Conservation (phyloP, 768 basidiomycete genomes). For the Agrocybe pediades region DNA sequence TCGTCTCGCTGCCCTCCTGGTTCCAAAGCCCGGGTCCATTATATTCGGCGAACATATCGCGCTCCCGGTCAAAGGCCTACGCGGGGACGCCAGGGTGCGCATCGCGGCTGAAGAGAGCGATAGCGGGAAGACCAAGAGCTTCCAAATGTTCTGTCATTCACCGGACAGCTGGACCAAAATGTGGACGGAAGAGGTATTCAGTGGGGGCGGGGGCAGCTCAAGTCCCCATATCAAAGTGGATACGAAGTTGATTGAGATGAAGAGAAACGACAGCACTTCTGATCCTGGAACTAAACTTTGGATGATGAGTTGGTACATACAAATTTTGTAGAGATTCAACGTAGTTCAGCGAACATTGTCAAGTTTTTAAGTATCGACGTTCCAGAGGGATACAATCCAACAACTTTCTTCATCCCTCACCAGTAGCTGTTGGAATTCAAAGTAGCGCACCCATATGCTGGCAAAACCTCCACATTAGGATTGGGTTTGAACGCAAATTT, state of each 20-base stretch:
- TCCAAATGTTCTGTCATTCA: conserved; percentile 38
- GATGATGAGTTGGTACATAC: conserved; percentile 16
- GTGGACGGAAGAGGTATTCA: conserved; percentile 38
- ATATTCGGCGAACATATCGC: conserved; percentile 41
- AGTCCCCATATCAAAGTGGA: conserved; percentile 19
- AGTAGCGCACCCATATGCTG: neutral
- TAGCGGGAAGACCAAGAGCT: neutral
- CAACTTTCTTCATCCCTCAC: no score
- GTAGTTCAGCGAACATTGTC: no score
- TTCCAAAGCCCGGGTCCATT: conserved; percentile 32
- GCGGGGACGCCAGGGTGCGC: neutral
- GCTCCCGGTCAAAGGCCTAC: conserved; percentile 30
- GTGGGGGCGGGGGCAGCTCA: conserved; percentile 1
- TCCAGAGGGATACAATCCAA: no score
- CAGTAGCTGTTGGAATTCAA: neutral
- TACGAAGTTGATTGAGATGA: conserved; percentile 4
- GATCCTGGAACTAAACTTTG: conserved; percentile 1
- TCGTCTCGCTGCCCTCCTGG: conserved; percentile 31
- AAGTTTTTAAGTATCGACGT: no score
- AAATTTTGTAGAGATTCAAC: neutral
- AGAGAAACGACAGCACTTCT: neutral
- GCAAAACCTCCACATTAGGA: neutral
- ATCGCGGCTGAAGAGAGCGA: neutral
- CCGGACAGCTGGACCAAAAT: conserved; percentile 34
- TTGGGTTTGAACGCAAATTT: neutral